These are phyloP conservation scores for Citrus mangshanensis DNA, from an alignment of 345 rosid species.

Conservation along the genomic window DNA sequence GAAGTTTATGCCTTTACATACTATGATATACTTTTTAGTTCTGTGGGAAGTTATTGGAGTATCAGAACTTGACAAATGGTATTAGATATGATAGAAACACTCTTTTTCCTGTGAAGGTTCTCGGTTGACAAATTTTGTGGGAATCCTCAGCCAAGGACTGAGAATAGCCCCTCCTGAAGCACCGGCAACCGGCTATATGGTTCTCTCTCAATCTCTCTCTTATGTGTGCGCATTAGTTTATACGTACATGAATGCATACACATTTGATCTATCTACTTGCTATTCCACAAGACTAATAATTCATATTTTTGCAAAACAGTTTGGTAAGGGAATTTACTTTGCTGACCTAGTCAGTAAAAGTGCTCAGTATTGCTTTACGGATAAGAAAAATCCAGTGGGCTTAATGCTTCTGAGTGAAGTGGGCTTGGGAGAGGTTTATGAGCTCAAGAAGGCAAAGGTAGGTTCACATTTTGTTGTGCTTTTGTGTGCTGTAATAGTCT, in stretches of 20 bases:
- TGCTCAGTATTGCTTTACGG: slow-evolving; percentile 91
- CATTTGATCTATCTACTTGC: not conserved
- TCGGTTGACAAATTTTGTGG: slow-evolving; percentile 88
- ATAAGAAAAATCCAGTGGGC: slow-evolving; percentile 78
- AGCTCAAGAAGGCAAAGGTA: slow-evolving; percentile 78
- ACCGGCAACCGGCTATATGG: slow-evolving; percentile 99
- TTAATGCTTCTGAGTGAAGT: slow-evolving; percentile 93
- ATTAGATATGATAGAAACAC: not conserved
- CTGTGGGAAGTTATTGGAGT: not conserved
- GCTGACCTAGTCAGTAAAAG: slow-evolving; percentile 99
- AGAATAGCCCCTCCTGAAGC: slow-evolving; percentile 99
- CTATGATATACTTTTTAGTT: not conserved
- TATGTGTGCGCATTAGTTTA: not conserved
- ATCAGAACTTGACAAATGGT: not conserved
- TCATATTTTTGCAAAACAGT: slow-evolving; percentile 42
- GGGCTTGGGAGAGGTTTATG: slow-evolving; percentile 77
- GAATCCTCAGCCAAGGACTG: slow-evolving; percentile 93
- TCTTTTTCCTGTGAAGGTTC: slow-evolving; percentile 55
- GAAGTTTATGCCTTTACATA: not conserved
- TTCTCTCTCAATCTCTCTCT: slow-evolving; percentile 31
- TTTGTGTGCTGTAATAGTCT: not conserved
- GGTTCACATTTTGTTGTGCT: slow-evolving; percentile 17
- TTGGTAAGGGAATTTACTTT: slow-evolving; percentile 94
- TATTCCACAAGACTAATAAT: slow-evolving; percentile 18
- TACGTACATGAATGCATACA: not conserved